Evolutionary conservation across 176 grass and related monocot genomes (phyloP).

Genomic region (Musa itinerans): DNA sequence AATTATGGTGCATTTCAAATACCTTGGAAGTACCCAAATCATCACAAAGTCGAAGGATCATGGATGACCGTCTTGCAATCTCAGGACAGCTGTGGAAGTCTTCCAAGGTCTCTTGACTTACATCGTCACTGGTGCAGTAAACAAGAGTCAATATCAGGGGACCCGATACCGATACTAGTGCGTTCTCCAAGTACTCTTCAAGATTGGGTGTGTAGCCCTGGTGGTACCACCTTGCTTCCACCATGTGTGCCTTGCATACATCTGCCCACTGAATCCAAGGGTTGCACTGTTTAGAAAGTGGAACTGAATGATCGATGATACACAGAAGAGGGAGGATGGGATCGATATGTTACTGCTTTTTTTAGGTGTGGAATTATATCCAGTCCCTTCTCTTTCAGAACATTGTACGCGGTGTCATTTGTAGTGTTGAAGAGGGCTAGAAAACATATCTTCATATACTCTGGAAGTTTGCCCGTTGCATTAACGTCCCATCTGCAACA

Average conservation of each 20-base stretch:
- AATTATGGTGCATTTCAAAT: neutral
- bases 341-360: constrained; percentile 22
- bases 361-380: constrained; percentile 29
- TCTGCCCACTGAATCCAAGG: constrained; percentile 32
- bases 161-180: constrained; percentile 28
- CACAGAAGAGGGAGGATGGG: neutral
- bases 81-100: constrained; percentile 6
- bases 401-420: constrained; percentile 1
- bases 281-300: neutral
- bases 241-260: constrained; percentile 30
- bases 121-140: constrained; percentile 2
- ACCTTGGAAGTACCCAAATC: constrained; percentile 11
- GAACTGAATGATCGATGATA: neutral
- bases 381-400: constrained; percentile 21
- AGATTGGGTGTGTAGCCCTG: constrained; percentile 18
- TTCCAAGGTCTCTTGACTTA: constrained; percentile 3
- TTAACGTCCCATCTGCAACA: constrained; percentile 2
- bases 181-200: constrained; percentile 40
- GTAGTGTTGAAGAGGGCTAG: constrained; percentile 22
- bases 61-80: neutral
- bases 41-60: constrained; percentile 11
- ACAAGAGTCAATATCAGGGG: constrained; percentile 20
- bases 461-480: constrained; percentile 25
- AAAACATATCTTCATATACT: constrained; percentile 40
- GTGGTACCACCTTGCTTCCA: constrained; percentile 39